phyloP scores from a whole-genome alignment of 169 alveolate genomes.

The Theileria equi region DNA sequence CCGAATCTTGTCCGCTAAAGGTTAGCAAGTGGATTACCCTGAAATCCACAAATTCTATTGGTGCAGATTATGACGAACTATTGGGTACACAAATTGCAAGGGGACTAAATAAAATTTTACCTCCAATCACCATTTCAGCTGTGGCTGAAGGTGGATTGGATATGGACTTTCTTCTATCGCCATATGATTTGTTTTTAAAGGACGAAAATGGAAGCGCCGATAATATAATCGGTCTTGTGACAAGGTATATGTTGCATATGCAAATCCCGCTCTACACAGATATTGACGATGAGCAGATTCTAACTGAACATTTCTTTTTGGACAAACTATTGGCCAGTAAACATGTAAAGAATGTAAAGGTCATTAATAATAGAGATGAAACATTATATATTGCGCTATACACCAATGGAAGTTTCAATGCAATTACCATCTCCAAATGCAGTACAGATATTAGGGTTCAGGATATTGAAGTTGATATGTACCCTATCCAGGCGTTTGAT shows the following conservation, averaged over 20 bases:
- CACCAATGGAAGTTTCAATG: neutral
- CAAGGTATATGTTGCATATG: slow-evolving; percentile 44
- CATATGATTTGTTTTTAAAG: slow-evolving; percentile 52
- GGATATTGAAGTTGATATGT: too few relatives aligned
- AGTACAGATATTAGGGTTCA: too few relatives aligned
- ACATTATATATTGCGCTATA: slow-evolving; percentile 9
- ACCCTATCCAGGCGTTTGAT: too few relatives aligned
- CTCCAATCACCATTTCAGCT: slow-evolving; percentile 31
- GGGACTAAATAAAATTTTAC: slow-evolving; percentile 46
- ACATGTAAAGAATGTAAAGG: slow-evolving; percentile 16
- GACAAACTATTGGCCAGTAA: neutral
- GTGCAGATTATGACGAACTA: slow-evolving; percentile 23
- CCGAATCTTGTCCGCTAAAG: slow-evolving; percentile 13
- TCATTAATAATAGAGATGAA: slow-evolving; percentile 16
- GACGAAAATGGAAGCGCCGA: slow-evolving; percentile 26
- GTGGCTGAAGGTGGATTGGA: slow-evolving; percentile 30
- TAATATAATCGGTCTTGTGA: slow-evolving; percentile 52
- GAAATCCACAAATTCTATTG: slow-evolving; percentile 25
- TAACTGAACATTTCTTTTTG: slow-evolving; percentile 20
- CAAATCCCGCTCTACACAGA: slow-evolving; percentile 32
- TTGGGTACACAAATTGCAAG: slow-evolving; percentile 38
- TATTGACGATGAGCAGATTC: slow-evolving; percentile 1
- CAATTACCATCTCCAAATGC: slow-evolving; percentile 8
- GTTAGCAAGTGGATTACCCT: slow-evolving; percentile 58
- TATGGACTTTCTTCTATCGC: slow-evolving; percentile 38